Conservation (phyloP, 768 basidiomycete species). For the Agrocybe praecox region DNA sequence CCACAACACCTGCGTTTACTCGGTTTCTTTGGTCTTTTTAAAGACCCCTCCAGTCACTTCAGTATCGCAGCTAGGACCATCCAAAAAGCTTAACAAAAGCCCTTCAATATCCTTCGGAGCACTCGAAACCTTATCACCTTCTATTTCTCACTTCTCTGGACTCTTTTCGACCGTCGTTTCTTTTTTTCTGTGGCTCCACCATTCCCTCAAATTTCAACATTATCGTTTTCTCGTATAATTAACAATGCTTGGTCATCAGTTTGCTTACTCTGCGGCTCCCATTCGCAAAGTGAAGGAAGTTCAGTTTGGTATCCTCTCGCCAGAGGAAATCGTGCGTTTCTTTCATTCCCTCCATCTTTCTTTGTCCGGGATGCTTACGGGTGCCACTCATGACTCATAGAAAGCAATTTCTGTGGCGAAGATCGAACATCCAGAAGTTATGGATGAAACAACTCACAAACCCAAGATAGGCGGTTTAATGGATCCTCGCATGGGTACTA, state of each 20-base stretch:
- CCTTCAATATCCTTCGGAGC: slow-evolving; percentile 27
- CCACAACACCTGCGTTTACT: slow-evolving; percentile 24
- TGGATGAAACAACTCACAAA: slow-evolving; percentile 91
- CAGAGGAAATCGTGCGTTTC: slow-evolving; percentile 92
- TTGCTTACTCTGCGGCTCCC: slow-evolving; percentile 91
- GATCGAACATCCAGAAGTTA: slow-evolving; percentile 98
- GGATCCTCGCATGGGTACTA: slow-evolving; percentile 98
- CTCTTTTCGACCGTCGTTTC: slow-evolving; percentile 27
- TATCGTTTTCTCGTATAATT: slow-evolving; percentile 18
- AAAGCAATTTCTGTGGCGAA: slow-evolving; percentile 99
- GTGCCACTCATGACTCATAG: slow-evolving; percentile 42
- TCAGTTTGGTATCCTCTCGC: slow-evolving; percentile 97
- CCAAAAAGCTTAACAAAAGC: slow-evolving; percentile 31
- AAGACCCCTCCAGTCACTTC: slow-evolving; percentile 25
- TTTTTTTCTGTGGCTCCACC: slow-evolving; percentile 10
- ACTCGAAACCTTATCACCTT: slow-evolving; percentile 22
- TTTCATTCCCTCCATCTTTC: not conserved
- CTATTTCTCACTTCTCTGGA: slow-evolving; percentile 30
- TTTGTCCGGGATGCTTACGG: slow-evolving; percentile 11
- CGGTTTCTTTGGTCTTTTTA: slow-evolving; percentile 30
- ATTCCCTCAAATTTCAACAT: slow-evolving; percentile 11
- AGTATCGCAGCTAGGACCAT: slow-evolving; percentile 28
- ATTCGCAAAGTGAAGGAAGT: slow-evolving; percentile 96
- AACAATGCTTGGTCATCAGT: slow-evolving; percentile 85
- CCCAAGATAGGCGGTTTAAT: slow-evolving; percentile 94